Evolutionary conservation across 192 early-diverging fungal genomes (phyloP), one percentile per base, ranked within the genome.

Genomic region (Rhizoclosmatium globosum): DNA sequence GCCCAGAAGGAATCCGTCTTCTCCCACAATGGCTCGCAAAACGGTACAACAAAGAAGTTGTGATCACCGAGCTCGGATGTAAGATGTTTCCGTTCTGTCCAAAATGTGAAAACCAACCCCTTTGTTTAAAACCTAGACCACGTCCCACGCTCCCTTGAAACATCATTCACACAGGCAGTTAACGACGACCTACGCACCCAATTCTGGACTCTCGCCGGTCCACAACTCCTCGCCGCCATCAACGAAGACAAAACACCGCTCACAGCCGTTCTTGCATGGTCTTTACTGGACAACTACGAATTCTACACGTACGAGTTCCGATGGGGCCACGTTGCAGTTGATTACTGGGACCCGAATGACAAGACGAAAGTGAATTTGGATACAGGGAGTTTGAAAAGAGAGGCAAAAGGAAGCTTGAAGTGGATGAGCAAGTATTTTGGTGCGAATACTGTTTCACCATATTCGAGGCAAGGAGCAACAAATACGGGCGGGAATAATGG

Each of bases 201-300:
- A 19, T 82, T 59, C 50, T 82, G 76, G 66, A 17, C 78, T 38
- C 31, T 61, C 46, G 23, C 15, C 46, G 56, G 19, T 4, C 56
- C 50, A 38, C 43, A 61, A 56, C 9, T 82, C 6, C 38, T 57
- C n/a, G 67, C 43, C 47, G 31, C 65, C 50, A 47, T 82, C 3
- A 15, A 56, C 17, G 46, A 64, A 23, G 80, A 82, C 53, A 74
- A 74, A 44, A 47, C 82, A 39, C 75, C 75, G 3, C 17, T 82
- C 6, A 82, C 46, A 2, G 68, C 77, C 6, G 65, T 80, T 15
- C 48, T 82, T 11, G 80, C 80, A 7, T 82, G 80, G 80, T 74
- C 68, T 31, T 75, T 82, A 56, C 43, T 82, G 7, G 80, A 82
- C 68, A 82, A 82, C 53, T 82, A 79, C 46, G 80, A 82, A 53